Evolutionary conservation across 2,329 filamentous ascomycete genomes (phyloP), one percentile per base, ranked within the genome.

Genomic region (Ceratocystis harringtonii): DNA sequence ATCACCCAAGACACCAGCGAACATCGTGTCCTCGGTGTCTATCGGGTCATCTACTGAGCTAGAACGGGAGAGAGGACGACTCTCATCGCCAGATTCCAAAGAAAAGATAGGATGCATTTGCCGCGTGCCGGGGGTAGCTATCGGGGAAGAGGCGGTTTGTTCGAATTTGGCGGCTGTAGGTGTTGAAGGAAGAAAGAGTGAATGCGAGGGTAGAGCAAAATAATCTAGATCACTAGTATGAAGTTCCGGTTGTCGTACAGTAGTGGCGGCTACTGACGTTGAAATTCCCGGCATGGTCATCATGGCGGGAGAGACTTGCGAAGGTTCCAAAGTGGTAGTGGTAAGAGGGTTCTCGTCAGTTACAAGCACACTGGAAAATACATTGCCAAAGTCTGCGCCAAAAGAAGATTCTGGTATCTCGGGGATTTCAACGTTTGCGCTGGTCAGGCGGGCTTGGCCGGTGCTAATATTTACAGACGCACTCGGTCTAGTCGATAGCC

Each of bases 1-100:
- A 45, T 67, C 66, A 25, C 66, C 66, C 10, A 67, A 44, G 19
- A 67, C 66, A 41, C 66, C 66, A 17, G 50, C 66, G 45, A 65
- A 67, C 66, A 67, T 67, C 5, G 57, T 64, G 30, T 67, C 63
- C 36, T 48, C 44, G 7, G 12, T 57, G 17, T 65, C 66, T 6
- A 32, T 30, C 7, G 62, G 48, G 5, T 30, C 43, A 15, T 52
- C 52, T 6, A 50, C 30, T 41, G 61, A 61, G 36, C 62, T 58
- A 2, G 63, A 63, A n/a, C 63, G 41, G 10, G 66, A 65, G 15
- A 12, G 19, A 17, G 63, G 63, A 43, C 63, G 50, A 8, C 57
- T 50, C 15, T 60, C 25, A 30, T 60, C 32, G 17, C 57, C 48
- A 2, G 63, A 63, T 10, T 17, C 55, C 15, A 36, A 19, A 58